A percentile compares a stretch with the other conserved stretches of the same genome.
Evolutionary conservation across 2,329 filamentous ascomycete species (phyloP).

Genomic region (Zasmidium cellare): DNA sequence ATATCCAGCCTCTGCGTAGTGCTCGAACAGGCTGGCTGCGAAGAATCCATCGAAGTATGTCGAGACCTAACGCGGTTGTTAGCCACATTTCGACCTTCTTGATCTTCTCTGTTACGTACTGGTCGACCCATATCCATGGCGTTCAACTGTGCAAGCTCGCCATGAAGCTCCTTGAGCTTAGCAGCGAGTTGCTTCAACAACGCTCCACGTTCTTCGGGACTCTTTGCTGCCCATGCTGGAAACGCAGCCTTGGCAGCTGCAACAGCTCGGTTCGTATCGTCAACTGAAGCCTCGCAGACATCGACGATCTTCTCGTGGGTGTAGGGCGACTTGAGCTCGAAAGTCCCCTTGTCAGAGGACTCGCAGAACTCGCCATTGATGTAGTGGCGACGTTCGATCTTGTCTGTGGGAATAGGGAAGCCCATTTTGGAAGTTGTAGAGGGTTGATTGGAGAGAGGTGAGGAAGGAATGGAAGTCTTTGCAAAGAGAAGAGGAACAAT

Average conservation of each 20-base stretch:
- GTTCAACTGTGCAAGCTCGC: constrained; percentile 48
- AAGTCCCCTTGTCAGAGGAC: constrained; percentile 48
- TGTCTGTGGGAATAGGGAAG: constrained; percentile 23
- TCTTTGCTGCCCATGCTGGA: constrained; percentile 56
- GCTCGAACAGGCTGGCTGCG: constrained; percentile 40
- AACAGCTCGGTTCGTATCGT: constrained; percentile 70
- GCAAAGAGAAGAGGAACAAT: background rate
- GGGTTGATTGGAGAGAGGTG: background rate
- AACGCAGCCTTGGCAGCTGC: constrained; percentile 69
- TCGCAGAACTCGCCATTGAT: constrained; percentile 55
- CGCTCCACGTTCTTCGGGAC: constrained; percentile 40
- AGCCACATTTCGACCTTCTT: background rate
- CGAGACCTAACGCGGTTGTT: constrained; percentile 14
- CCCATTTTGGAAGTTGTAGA: constrained; percentile 12
- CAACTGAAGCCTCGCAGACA: constrained; percentile 66
- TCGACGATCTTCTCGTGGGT: constrained; percentile 44
- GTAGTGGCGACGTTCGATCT: constrained; percentile 46
- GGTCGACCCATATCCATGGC: constrained; percentile 50
- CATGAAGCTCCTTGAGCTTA: constrained; percentile 43
- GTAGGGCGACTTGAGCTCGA: constrained; percentile 47
- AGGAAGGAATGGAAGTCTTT: background rate
- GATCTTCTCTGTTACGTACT: constrained; percentile 20
- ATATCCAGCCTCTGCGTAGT: constrained; percentile 47
- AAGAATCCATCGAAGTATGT: constrained; percentile 41
- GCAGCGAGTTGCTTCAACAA: constrained; percentile 49